These are phyloP conservation scores for Phytophthora pinifolia DNA, from an alignment of 352 stramenopile species.

Conservation along the genomic window DNA sequence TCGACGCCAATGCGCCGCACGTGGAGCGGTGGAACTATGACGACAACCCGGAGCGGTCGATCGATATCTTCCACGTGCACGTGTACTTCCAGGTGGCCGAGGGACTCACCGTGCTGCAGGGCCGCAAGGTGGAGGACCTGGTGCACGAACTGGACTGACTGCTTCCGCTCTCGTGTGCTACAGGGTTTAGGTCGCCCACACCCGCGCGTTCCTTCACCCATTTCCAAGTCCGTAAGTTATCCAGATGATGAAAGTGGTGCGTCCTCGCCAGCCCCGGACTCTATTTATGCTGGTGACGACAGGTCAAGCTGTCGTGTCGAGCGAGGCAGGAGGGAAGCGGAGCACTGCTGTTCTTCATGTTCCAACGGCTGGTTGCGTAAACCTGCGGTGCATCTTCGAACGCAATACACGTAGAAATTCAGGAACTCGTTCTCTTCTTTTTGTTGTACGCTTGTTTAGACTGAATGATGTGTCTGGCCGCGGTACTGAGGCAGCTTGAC, in stretches of 20 bases:
- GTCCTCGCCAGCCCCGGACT: slow-evolving; percentile 7
- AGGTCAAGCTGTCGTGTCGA: slow-evolving; percentile 9
- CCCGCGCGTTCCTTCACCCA: slow-evolving; percentile 16
- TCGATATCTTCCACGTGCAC: slow-evolving; percentile 91
- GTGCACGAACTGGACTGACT: slow-evolving; percentile 74
- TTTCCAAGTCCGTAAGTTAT: slow-evolving; percentile 28
- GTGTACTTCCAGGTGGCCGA: slow-evolving; percentile 83
- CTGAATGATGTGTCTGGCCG: no score
- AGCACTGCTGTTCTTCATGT: slow-evolving; percentile 1
- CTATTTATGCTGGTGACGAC: slow-evolving; percentile 28
- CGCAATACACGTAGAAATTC: slow-evolving; percentile 15
- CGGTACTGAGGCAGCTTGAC: no score
- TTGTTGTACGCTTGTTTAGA: background rate
- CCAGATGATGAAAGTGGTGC: slow-evolving; percentile 7
- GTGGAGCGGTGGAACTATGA: slow-evolving; percentile 86
- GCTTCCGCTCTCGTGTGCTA: slow-evolving; percentile 23
- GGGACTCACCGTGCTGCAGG: slow-evolving; percentile 54
- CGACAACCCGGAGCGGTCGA: slow-evolving; percentile 87
- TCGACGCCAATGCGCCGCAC: slow-evolving; percentile 80
- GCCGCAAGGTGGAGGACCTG: slow-evolving; percentile 64
- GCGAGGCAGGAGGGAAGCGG: slow-evolving; percentile 6
- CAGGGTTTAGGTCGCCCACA: slow-evolving; percentile 27
- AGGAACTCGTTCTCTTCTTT: background rate
- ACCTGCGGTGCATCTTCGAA: slow-evolving; percentile 8
- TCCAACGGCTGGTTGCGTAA: background rate